Evolutionary conservation across 768 basidiomycete species (phyloP).

Genomic region (Suillus subluteus): DNA sequence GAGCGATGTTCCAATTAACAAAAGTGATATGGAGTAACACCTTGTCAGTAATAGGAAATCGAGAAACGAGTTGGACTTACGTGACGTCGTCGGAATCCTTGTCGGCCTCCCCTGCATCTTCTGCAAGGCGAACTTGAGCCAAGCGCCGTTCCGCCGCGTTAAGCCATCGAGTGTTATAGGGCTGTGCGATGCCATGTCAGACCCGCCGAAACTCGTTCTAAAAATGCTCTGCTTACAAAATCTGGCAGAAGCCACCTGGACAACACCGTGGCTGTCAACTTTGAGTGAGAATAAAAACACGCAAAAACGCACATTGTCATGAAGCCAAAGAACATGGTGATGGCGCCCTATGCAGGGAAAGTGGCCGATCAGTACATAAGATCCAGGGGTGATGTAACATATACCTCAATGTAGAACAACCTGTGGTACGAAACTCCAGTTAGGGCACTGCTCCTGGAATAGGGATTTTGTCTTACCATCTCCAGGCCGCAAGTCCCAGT

Average conservation of each 20-base stretch:
- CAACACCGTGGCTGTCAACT: background rate
- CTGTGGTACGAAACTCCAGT: conserved; percentile 31
- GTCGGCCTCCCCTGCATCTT: conserved; percentile 72
- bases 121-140: conserved; percentile 68
- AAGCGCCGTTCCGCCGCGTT: conserved; percentile 53
- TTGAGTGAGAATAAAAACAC: background rate
- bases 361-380: background rate
- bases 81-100: conserved; percentile 38
- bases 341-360: conserved; percentile 49
- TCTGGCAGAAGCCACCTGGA: conserved; percentile 61
- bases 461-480: conserved; percentile 50
- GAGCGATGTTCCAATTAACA: background rate
- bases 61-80: conserved; percentile 15
- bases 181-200: conserved; percentile 37
- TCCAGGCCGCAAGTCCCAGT: conserved; percentile 69
- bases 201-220: background rate
- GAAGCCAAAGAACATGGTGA: conserved; percentile 64
- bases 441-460: background rate
- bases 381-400: background rate
- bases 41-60: background rate
- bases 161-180: conserved; percentile 66
- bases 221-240: conserved; percentile 45
- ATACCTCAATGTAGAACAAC: conserved; percentile 74
- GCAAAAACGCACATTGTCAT: conserved; percentile 46
- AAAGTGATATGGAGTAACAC: background rate